These are phyloP conservation scores for Geotrichum phurueaensis DNA, from an alignment of 1,139 yeast genomes.

Conservation along the genomic window DNA sequence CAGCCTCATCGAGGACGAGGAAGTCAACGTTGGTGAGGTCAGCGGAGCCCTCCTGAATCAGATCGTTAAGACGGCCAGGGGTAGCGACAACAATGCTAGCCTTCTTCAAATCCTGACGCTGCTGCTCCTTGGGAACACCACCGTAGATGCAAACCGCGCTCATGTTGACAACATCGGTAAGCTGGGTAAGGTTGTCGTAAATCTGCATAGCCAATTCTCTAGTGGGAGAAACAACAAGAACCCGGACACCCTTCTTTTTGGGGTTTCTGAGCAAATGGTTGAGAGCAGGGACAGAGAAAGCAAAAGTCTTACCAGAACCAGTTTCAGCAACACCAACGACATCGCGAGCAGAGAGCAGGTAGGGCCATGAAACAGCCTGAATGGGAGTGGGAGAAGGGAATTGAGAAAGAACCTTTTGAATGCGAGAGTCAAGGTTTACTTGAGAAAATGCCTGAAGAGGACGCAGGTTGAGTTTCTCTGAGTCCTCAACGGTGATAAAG, in stretches of 20 bases:
- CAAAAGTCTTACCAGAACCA: conserved; percentile 96
- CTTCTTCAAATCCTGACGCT: conserved; percentile 57
- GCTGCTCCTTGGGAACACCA: conserved; percentile 95
- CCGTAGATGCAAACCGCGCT: conserved; percentile 88
- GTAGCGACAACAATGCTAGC: conserved; percentile 88
- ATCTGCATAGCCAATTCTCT: conserved; percentile 95
- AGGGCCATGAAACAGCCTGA: conserved; percentile 98
- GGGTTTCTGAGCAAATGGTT: conserved; percentile 45
- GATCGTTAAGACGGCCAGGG: conserved; percentile 91
- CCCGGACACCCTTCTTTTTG: conserved; percentile 50
- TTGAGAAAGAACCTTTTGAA: conserved; percentile 53
- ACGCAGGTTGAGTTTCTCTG: conserved; percentile 43
- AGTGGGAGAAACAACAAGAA: conserved; percentile 88
- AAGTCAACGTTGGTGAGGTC: conserved; percentile 64
- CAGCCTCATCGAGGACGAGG: conserved; percentile 93
- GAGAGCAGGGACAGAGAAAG: conserved; percentile 97
- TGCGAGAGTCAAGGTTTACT: conserved; percentile 50
- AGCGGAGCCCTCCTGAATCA: conserved; percentile 82
- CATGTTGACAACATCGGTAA: conserved; percentile 57
- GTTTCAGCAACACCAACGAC: conserved; percentile 98
- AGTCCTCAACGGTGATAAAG: conserved; percentile 78
- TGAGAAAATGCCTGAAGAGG: conserved; percentile 72
- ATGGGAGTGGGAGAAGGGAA: conserved; percentile 94
- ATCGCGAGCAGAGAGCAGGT: conserved; percentile 68
- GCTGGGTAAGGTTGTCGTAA: conserved; percentile 68